Percentiles rank a stretch among this genome's conserved stretches.
phyloP scores from a whole-genome alignment of 78 protist genomes.

The Pigoraptor vietnamica region DNA sequence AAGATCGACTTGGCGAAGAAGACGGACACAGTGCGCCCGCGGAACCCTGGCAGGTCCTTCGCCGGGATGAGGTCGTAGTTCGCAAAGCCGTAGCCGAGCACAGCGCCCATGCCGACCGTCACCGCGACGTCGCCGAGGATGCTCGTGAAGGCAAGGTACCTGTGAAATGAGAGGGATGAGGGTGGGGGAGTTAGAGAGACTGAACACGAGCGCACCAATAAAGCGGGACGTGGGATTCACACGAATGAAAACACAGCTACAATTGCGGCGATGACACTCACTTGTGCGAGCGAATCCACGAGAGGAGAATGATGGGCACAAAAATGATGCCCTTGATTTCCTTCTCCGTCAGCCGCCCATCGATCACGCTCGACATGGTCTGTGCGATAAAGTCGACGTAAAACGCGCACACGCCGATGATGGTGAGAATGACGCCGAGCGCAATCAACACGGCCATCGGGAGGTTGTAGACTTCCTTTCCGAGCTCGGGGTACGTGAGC shows the following conservation, averaged over 20 bases:
- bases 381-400: neutral
- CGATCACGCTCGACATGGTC: neutral
- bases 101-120: neutral
- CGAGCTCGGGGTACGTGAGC: neutral
- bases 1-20: neutral
- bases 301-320: neutral
- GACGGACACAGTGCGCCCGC: neutral
- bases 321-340: neutral
- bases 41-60: neutral
- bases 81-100: neutral
- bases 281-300: neutral
- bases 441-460: neutral
- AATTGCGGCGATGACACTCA: too few species aligned
- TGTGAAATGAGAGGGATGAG: neutral
- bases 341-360: neutral
- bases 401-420: neutral
- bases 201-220: neutral
- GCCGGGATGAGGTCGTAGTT: neutral
- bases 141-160: neutral
- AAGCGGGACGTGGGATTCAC: too few species aligned
- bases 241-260: too few species aligned
- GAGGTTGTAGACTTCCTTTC: neutral
- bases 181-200: neutral
- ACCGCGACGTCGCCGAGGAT: neutral
- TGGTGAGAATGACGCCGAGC: neutral